Base-by-base conservation (phyloP, 305 asterid genomes). In the Fraxinus platypoda region DNA sequence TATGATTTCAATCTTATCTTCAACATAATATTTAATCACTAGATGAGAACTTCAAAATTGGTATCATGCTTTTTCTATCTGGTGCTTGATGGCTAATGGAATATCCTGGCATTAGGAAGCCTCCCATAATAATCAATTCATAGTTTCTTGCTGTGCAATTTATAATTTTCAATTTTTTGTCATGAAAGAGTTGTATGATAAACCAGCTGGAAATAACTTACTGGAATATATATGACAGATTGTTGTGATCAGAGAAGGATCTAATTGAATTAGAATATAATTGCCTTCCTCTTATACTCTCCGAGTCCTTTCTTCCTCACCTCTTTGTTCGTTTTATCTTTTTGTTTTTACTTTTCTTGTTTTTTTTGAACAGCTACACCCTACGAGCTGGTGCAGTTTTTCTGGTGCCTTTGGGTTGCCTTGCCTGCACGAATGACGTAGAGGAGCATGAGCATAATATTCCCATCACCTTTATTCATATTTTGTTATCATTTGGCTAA, bases 351-450 rank as follows among this genome's bases (percentile, higher is more conserved):
- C 46, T 38, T 38, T 12, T 43, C n/a, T 43, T 43, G 54, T 43
- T 43, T 12, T 38, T 35, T 81, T 74, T 13, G 17, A 8, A 25
- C 37, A 26, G 34, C n/a, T 26, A 41, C 12, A 33, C 38, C 30
- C 8, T 30, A 46, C 79, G 80, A 87, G 84, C 43, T 81, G 30
- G 83, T 86, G 91, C 98, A 94, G 73, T 75, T 90, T 23, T 68
- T 66, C 21, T 86, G 86, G 82, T 89, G 92, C 81, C 83, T 89
- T 84, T 83, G 77, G 73, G 59, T 83, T 78, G 72, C 87, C 86
- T 92, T 89, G 84, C 98, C 98, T 94, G 94, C 91, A 87, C 31
- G 3, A 81, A 81, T 33, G 15, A 62, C 46, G 35, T 57, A 35
- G 17, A 54, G 49, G 70, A 81, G 54, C 78, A 76, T 33, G 6